These are phyloP conservation scores for Centella asiatica DNA, from an alignment of 129 eudicot genomes.

Conservation along the genomic window DNA sequence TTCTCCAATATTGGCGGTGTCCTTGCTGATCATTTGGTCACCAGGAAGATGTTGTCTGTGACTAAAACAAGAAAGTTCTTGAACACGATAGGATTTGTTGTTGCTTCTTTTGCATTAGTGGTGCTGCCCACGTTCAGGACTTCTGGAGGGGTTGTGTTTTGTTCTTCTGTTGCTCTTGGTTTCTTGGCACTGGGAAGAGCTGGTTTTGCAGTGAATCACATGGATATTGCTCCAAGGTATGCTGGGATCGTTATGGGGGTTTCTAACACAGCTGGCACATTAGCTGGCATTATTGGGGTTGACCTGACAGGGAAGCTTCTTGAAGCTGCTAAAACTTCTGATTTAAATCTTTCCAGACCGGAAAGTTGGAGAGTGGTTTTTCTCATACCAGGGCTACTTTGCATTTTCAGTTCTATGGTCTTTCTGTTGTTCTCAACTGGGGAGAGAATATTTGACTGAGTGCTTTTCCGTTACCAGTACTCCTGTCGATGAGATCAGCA, in stretches of 20 bases:
- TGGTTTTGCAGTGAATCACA: slow-evolving; percentile 92
- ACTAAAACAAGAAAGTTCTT: slow-evolving; percentile 69
- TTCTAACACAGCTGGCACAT: slow-evolving; percentile 88
- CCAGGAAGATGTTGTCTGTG: slow-evolving; percentile 59
- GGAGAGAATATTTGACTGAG: slow-evolving; percentile 78
- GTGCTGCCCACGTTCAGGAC: slow-evolving; percentile 72
- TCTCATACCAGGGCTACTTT: slow-evolving; percentile 62
- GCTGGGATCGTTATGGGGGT: slow-evolving; percentile 95
- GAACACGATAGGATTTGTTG: slow-evolving; percentile 66
- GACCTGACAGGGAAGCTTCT: slow-evolving; percentile 79
- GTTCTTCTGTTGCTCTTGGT: slow-evolving; percentile 83
- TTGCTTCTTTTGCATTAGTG: slow-evolving; percentile 73
- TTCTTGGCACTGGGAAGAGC: slow-evolving; percentile 90
- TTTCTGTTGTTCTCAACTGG: slow-evolving; percentile 71
- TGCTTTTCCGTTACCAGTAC: too few relatives aligned
- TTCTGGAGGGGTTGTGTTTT: slow-evolving; percentile 63
- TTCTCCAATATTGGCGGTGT: slow-evolving; percentile 92
- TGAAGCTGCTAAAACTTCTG: slow-evolving; percentile 66
- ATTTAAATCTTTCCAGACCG: slow-evolving; percentile 55
- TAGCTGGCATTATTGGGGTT: slow-evolving; percentile 87
- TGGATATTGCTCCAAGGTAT: slow-evolving; percentile 89
- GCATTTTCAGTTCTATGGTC: slow-evolving; percentile 57
- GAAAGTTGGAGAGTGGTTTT: slow-evolving; percentile 84
- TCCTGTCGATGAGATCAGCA: too few relatives aligned
- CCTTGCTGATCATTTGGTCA: slow-evolving; percentile 75